Evolutionary conservation across 164 flowering plant genomes (phyloP).

Genomic region (Vitis labrusca): DNA sequence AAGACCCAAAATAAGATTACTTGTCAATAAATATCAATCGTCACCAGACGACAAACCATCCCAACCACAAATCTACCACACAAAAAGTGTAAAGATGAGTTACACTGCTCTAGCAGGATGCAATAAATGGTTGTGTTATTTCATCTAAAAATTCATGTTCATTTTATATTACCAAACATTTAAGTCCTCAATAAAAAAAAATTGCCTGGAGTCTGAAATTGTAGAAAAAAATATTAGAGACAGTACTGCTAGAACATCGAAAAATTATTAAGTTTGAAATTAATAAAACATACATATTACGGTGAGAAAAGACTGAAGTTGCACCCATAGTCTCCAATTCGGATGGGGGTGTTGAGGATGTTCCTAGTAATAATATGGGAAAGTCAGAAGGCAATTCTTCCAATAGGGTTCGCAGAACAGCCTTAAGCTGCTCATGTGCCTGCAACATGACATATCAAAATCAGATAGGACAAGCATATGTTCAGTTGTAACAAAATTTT

Average conservation of each 20-base stretch:
- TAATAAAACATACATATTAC: slow-evolving; percentile 66
- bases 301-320: slow-evolving; percentile 58
- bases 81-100: too few relatives aligned
- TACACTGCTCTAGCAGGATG: too few relatives aligned
- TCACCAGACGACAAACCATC: too few relatives aligned
- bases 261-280: slow-evolving; percentile 2
- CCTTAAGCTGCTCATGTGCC: slow-evolving; percentile 97
- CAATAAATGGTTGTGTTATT: not conserved
- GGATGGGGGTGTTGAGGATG: slow-evolving; percentile 45
- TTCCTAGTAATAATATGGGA: slow-evolving; percentile 82
- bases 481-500: not conserved
- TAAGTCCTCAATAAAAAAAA: not conserved
- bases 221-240: not conserved
- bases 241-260: not conserved
- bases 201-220: not conserved
- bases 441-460: slow-evolving; percentile 28
- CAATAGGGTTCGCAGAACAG: slow-evolving; percentile 78
- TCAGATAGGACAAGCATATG: not conserved
- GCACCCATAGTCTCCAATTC: slow-evolving; percentile 38
- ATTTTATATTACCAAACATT: not conserved
- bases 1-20: too few relatives aligned
- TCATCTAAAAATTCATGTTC: too few relatives aligned
- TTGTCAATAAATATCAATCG: too few relatives aligned
- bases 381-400: slow-evolving; percentile 92
- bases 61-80: too few relatives aligned